Evolutionary conservation across 148 eudicot species (phyloP), one percentile per base, ranked within the genome.

Genomic region (Mesembryanthemum crystallinum): DNA sequence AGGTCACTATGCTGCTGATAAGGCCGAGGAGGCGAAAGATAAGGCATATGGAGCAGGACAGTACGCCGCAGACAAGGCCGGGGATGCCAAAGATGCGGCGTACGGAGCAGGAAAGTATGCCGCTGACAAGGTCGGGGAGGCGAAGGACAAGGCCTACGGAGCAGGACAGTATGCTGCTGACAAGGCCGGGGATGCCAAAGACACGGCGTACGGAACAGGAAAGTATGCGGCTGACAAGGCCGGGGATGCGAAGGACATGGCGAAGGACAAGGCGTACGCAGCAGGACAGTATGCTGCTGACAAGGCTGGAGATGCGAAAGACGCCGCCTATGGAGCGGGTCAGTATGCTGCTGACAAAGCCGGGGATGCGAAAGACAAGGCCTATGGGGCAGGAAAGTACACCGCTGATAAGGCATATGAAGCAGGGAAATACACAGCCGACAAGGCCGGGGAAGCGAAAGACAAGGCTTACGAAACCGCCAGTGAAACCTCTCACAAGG

Each of bases 391-490:
- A 10, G 69, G 28, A 0, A 21, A 11, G 27, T 3, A 21, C 1
- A 24, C 21, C n/a, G 7, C 43, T 5, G 18, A 18, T 1, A 45
- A 45, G 49, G 49, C 49, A 45, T 11, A 45, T 12, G 57, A 17
- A 17, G 57, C n/a, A 52, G 57, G 57, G 17, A n/a, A 52, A 18
- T 20, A 52, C 57, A 10, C 57, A 17, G 21, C 57, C n/a, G 12
- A 52, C 5, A 52, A 52, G n/a, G 57, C 57, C n/a, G 57, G 57
- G 1, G n/a, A 43, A 43, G 63, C 76, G 2, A 71, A 60, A 28
- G 81, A 69, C 33, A 67, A 58, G 67, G 68, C 66, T n/a, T 71
- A 55, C 25, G 24, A 71, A 9, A 42, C 76, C 24, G 67, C 76
- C 9, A 74, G 5, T 8, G 71, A 69, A 51, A 74, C 69, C 55